Evolutionary conservation across 371 early-diverging fungal genomes (phyloP).

Genomic region (Rhizopus stolonifer): DNA sequence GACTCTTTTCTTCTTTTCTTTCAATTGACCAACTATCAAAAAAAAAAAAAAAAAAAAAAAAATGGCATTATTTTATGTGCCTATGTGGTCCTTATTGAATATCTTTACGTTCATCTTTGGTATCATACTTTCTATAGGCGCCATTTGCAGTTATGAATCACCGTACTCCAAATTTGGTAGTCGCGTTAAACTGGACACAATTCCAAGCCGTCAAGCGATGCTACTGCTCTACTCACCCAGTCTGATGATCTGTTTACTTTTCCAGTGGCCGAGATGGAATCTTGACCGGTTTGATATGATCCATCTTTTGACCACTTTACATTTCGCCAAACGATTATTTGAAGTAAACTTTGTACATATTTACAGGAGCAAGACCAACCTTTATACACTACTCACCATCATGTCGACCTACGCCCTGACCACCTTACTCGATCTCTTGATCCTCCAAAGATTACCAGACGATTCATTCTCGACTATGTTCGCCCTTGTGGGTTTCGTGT

Average conservation of each 20-base stretch:
- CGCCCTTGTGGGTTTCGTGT: background rate
- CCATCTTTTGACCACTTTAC: slow-evolving; percentile 13
- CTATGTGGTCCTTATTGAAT: slow-evolving; percentile 14
- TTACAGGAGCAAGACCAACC: slow-evolving; percentile 17
- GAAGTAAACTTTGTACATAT: slow-evolving; percentile 20
- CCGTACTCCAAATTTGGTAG: slow-evolving; percentile 33
- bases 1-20: too few relatives aligned
- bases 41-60: too few relatives aligned
- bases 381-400: slow-evolving; percentile 2
- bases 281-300: slow-evolving; percentile 16
- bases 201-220: slow-evolving; percentile 27
- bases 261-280: background rate
- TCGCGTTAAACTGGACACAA: slow-evolving; percentile 8
- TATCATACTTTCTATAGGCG: slow-evolving; percentile 1
- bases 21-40: too few relatives aligned
- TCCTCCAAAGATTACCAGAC: slow-evolving; percentile 6
- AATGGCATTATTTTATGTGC: slow-evolving; percentile 16
- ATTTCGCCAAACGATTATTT: slow-evolving; percentile 26
- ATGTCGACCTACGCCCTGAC: slow-evolving; percentile 8
- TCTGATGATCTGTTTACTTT: slow-evolving; percentile 10
- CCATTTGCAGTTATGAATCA: slow-evolving; percentile 8
- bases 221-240: slow-evolving; percentile 22
- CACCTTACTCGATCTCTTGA: slow-evolving; percentile 12
- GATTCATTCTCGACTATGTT: background rate
- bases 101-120: slow-evolving; percentile 11